Percentiles rank a stretch among this genome's conserved stretches.
phyloP scores from a whole-genome alignment of 169 alveolate species.

The Babesia sp. region DNA sequence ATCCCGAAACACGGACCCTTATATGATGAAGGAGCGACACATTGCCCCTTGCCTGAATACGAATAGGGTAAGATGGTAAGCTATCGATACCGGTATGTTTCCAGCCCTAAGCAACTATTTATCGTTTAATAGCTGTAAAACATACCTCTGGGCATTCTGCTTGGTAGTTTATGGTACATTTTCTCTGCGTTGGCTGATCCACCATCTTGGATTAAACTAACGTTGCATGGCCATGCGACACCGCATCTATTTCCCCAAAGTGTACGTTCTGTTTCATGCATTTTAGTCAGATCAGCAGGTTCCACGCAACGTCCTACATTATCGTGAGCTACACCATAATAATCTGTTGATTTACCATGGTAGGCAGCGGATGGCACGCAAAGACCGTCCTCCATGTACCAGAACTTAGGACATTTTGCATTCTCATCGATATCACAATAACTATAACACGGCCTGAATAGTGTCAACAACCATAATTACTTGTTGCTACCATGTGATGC shows the following conservation, averaged over 20 bases:
- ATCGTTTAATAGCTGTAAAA: background rate
- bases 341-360: conserved; percentile 13
- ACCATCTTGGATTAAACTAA: background rate
- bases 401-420: conserved; percentile 42
- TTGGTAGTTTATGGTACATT: conserved; percentile 26
- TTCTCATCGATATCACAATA: conserved; percentile 9
- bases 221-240: conserved; percentile 52
- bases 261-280: conserved; percentile 32
- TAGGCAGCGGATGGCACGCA: conserved; percentile 51
- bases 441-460: conserved; percentile 40
- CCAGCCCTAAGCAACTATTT: conserved; percentile 47
- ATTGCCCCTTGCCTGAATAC: conserved; percentile 25
- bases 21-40: conserved; percentile 55
- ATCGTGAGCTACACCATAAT: background rate
- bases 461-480: background rate
- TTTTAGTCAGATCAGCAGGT: conserved; percentile 1
- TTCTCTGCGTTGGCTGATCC: background rate
- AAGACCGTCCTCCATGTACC: conserved; percentile 15
- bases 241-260: conserved; percentile 61
- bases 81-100: conserved; percentile 10
- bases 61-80: background rate
- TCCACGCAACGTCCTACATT: conserved; percentile 25
- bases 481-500: conserved; percentile 38
- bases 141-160: conserved; percentile 54
- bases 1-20: conserved; percentile 56